These are phyloP conservation scores for Cyclotella sp. DNA, from an alignment of 108 stramenopile species.

Conservation along the genomic window DNA sequence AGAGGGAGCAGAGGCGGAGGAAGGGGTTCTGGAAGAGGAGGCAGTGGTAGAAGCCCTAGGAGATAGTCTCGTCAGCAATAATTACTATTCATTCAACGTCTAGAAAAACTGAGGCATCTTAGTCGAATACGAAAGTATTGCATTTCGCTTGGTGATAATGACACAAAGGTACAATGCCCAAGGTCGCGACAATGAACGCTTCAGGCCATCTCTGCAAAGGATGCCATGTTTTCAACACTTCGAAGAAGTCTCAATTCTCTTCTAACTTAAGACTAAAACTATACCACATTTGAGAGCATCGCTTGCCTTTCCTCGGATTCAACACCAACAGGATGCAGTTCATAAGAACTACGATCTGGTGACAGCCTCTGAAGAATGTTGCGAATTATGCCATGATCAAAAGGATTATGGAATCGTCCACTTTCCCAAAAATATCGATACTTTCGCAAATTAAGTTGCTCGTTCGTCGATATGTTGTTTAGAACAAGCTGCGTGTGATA, in stretches of 20 bases:
- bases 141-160: no score
- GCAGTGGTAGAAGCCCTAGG: conserved; percentile 1
- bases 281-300: conserved; percentile 17
- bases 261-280: neutral
- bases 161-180: no score
- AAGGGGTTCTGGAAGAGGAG: conserved; percentile 15
- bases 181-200: no score
- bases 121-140: no score
- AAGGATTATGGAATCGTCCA: conserved; percentile 85
- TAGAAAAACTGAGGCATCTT: neutral
- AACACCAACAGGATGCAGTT: conserved; percentile 5
- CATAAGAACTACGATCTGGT: conserved; percentile 45
- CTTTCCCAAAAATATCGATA: conserved; percentile 84
- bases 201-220: neutral
- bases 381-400: conserved; percentile 70
- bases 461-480: conserved; percentile 95
- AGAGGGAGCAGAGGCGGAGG: neutral
- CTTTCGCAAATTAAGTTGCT: conserved; percentile 80
- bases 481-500: conserved; percentile 91
- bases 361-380: conserved; percentile 57
- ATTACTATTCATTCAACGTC: neutral
- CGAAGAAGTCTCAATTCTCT: neutral
- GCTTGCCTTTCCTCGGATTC: conserved; percentile 10
- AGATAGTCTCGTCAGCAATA: neutral
- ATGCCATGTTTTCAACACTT: neutral